Percentiles rank a stretch among this genome's conserved stretches.
phyloP scores from a whole-genome alignment of 352 stramenopile species.

The Globisporangium paroecandrum region DNA sequence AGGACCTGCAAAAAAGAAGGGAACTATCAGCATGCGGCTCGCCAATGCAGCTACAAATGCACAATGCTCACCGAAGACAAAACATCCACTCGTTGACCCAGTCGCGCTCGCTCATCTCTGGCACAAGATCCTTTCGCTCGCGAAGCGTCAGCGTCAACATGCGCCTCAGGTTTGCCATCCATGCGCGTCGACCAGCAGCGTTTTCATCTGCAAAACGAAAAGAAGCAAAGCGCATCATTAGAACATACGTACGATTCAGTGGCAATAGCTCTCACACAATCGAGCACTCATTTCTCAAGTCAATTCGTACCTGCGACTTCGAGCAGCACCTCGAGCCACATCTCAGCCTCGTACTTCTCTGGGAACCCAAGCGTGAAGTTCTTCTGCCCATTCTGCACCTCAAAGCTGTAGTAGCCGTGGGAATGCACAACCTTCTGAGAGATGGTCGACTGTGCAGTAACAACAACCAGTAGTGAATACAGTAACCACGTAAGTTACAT shows the following conservation, averaged over 20 bases:
- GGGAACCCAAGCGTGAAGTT: constrained; percentile 53
- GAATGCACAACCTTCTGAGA: constrained; percentile 30
- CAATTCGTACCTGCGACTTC: constrained; percentile 43
- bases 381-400: constrained; percentile 38
- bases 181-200: constrained; percentile 58
- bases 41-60: background rate
- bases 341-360: constrained; percentile 33
- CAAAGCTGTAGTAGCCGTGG: constrained; percentile 61
- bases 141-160: constrained; percentile 46
- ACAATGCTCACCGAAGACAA: constrained; percentile 43
- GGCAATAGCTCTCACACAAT: background rate
- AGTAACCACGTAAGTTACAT: background rate
- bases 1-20: constrained; percentile 18
- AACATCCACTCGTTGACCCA: constrained; percentile 83
- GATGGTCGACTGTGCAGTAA: constrained; percentile 35
- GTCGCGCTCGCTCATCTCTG: constrained; percentile 61
- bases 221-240: background rate
- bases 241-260: background rate
- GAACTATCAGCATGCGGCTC: background rate
- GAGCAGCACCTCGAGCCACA: constrained; percentile 65
- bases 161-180: constrained; percentile 53
- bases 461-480: background rate
- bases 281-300: background rate
- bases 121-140: constrained; percentile 50
- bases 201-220: constrained; percentile 49